Base-by-base conservation (phyloP, 768 basidiomycete genomes). In the Xerocomus brunneocitrinus region DNA sequence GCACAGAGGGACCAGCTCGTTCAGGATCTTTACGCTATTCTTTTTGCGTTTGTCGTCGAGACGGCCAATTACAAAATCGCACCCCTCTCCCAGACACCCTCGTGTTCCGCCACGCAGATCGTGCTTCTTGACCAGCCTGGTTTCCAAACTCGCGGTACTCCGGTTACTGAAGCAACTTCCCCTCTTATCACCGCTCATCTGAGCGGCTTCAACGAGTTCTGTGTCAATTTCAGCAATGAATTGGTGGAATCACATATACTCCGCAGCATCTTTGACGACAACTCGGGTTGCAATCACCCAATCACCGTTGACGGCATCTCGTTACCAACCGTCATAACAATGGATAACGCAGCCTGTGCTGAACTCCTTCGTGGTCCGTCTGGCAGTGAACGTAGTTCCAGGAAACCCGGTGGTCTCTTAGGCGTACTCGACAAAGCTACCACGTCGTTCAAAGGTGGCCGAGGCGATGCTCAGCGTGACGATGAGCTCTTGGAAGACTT, bases 21-120 rank as follows among this genome's bases (percentile, higher is more conserved):
- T 27, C 74, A 76, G 50, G 82, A 83, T 57, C 75, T 84, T 35
- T 85, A 84, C 58, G 77, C 80, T 32, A 83, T 84, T 60, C 71
- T 84, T 43, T 84, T 84, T 57, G 76, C 82, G 0, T 84, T 78
- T 55, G 75, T 84, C 40, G 79, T 83, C 46, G 83, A 85, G 63
- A 82, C 80, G 10, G 80, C 80, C 56, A 85, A 85, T 64, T 78
- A 81, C 62, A 75, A 75, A 59, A 67, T 83, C 24, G 74, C 79
- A 10, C 77, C 82, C 3, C 61, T 71, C 56, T 67, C 75, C 0
- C 67, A 72, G 8, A 68, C 71, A 9, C 73, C 76, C 32, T 58
- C 72, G 49, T 71, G 67, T 58, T 71, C 68, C 34, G 66, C 70
- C 13, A 75, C 76, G 14, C 79, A 79, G 61, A 79, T 85, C 54